Conservation (phyloP, 768 basidiomycete genomes). For the Fomitopsis pulvina region DNA sequence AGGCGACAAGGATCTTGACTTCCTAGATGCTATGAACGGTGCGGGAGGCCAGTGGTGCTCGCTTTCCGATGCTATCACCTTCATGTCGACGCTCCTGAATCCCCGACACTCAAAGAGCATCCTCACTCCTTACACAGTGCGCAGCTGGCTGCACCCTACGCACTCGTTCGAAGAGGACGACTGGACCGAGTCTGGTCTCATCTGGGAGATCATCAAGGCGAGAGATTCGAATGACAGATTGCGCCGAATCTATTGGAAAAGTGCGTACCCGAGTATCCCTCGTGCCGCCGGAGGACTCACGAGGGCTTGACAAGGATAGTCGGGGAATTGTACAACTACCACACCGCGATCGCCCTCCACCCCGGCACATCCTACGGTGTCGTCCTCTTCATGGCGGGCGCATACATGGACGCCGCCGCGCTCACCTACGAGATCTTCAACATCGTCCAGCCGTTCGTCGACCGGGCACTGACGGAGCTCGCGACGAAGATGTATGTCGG, state of each 20-base stretch:
- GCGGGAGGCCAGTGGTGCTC: conserved; percentile 48
- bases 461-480: conserved; percentile 12
- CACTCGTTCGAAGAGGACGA: conserved; percentile 25
- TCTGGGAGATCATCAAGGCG: conserved; percentile 21
- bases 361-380: conserved; percentile 23
- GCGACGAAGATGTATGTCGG: conserved; percentile 18
- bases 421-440: conserved; percentile 19
- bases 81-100: conserved; percentile 41
- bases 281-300: background rate
- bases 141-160: conserved; percentile 25
- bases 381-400: conserved; percentile 21
- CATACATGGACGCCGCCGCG: conserved; percentile 17
- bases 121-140: conserved; percentile 17
- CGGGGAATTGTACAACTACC: background rate
- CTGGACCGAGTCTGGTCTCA: conserved; percentile 16
- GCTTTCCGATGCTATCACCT: conserved; percentile 34
- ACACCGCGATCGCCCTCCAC: conserved; percentile 19
- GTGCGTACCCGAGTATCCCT: conserved; percentile 9
- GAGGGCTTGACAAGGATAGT: background rate
- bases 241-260: conserved; percentile 23
- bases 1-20: conserved; percentile 29
- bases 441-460: conserved; percentile 23
- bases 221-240: conserved; percentile 14
- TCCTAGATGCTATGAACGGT: conserved; percentile 34
- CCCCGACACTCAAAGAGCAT: conserved; percentile 24